Evolutionary conservation across 352 stramenopile species (phyloP), one percentile per base, ranked within the genome.

Genomic region (Phytophthora boehmeriae): DNA sequence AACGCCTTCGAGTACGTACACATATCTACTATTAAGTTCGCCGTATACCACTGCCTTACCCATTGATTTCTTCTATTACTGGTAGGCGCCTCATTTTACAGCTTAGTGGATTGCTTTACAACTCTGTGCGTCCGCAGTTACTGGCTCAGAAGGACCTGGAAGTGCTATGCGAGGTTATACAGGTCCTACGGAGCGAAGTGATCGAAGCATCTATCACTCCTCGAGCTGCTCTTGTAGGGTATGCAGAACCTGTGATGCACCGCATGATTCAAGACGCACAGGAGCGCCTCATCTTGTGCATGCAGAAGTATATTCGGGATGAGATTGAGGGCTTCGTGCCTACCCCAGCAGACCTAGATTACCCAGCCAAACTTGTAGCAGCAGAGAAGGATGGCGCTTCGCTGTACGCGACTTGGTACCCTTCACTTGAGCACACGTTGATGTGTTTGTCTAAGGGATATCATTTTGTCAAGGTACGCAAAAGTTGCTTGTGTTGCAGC

Each of bases 381-480:
- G 63, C 63, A 34, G 54, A 68, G 5, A 30, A 75, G 19, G 47
- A 72, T 0, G 60, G 59, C 22, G 62, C 61, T 19, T 74, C 73
- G 20, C 63, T 93, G 27, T 95, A 95, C 63, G 78, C 84, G 6
- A 92, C 83, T 16, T 95, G 86, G 86, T 95, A 93, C 62, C 86
- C 86, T 11, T 72, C 86, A 16, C 73, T 95, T 1, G 84, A 95
- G 67, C 80, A 89, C 60, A 95, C 86, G 11, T 49, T 95, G n/a
- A 71, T 90, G 54, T 93, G 83, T 60, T 52, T 95, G n/a, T 93
- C 86, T 22, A 92, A 93, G 57, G 79, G 91, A 8, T 95, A 95
- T 58, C 84, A 86, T 42, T 92, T 86, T 30, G 76, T 95, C 25
- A 89, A 95, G 59, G 83, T 92, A 68, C 20, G 70, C 45, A 10